These are phyloP conservation scores for Logfia minima DNA, from an alignment of 129 eudicot species.

Conservation along the genomic window DNA sequence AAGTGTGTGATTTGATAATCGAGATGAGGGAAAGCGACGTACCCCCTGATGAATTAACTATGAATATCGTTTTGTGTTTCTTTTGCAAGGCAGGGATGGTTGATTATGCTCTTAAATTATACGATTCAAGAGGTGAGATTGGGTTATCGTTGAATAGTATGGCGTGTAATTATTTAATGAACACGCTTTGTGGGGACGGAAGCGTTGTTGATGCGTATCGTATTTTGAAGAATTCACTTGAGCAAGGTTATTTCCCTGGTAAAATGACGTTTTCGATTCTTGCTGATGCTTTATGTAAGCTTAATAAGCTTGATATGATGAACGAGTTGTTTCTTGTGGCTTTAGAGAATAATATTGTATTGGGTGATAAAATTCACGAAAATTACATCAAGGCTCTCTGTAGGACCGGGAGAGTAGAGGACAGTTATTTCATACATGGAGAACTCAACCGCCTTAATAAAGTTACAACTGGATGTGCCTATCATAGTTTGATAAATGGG, in stretches of 20 bases:
- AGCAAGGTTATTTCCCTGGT: slow-evolving; percentile 69
- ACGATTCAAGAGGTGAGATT: slow-evolving; percentile 52
- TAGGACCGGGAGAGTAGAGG: slow-evolving; percentile 52
- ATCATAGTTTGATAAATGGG: slow-evolving; percentile 53
- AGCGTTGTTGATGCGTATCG: slow-evolving; percentile 67
- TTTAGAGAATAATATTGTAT: slow-evolving; percentile 44
- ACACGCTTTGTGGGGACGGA: slow-evolving; percentile 60
- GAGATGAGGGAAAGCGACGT: slow-evolving; percentile 67
- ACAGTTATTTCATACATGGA: slow-evolving; percentile 54
- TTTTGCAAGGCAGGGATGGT: slow-evolving; percentile 82
- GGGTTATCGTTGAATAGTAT: slow-evolving; percentile 62
- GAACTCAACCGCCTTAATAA: slow-evolving; percentile 43
- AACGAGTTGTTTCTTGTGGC: slow-evolving; percentile 59
- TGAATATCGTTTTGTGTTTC: slow-evolving; percentile 66
- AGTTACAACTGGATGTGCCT: slow-evolving; percentile 41
- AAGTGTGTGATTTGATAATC: slow-evolving; percentile 70
- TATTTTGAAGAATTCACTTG: slow-evolving; percentile 51
- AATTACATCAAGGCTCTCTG: slow-evolving; percentile 67
- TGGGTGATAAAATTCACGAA: slow-evolving; percentile 36
- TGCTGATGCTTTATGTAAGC: slow-evolving; percentile 69
- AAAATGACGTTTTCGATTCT: slow-evolving; percentile 54
- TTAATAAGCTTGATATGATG: slow-evolving; percentile 74
- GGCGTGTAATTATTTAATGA: slow-evolving; percentile 68
- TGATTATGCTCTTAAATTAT: slow-evolving; percentile 67
- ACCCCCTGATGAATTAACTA: slow-evolving; percentile 63